Conservation (phyloP, 306 rosid genomes). For the Inga leiocalycina region DNA sequence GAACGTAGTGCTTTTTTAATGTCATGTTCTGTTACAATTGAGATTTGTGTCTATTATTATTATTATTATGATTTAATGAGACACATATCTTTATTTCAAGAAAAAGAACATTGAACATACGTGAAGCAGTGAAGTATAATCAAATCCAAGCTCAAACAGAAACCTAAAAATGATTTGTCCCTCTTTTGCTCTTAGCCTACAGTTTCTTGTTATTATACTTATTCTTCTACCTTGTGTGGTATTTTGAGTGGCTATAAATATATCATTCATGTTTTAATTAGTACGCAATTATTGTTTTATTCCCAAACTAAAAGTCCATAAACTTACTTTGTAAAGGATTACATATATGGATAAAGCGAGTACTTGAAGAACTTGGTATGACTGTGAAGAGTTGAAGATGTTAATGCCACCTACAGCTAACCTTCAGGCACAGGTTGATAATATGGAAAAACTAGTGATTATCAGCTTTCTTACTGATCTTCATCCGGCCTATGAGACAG, state of each 20-base stretch:
- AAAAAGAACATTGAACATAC: neutral
- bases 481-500: too few species aligned
- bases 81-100: neutral
- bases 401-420: too few species aligned
- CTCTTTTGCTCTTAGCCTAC: neutral
- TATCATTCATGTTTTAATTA: slow-evolving; percentile 8
- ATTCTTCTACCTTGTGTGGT: neutral
- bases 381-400: neutral
- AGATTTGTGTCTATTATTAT: neutral
- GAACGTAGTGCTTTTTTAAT: neutral
- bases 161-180: neutral
- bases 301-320: neutral
- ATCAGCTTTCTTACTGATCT: too few species aligned
- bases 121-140: neutral
- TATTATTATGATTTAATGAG: neutral
- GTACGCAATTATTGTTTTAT: slow-evolving; percentile 24
- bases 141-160: neutral
- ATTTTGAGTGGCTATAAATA: slow-evolving; percentile 14
- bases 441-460: too few species aligned
- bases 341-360: neutral
- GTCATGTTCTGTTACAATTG: neutral
- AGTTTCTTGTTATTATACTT: neutral
- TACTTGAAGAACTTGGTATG: too few species aligned
- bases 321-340: neutral
- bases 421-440: too few species aligned